Base-by-base conservation (phyloP, 345 rosid species). In the Euclidium syriacum region DNA sequence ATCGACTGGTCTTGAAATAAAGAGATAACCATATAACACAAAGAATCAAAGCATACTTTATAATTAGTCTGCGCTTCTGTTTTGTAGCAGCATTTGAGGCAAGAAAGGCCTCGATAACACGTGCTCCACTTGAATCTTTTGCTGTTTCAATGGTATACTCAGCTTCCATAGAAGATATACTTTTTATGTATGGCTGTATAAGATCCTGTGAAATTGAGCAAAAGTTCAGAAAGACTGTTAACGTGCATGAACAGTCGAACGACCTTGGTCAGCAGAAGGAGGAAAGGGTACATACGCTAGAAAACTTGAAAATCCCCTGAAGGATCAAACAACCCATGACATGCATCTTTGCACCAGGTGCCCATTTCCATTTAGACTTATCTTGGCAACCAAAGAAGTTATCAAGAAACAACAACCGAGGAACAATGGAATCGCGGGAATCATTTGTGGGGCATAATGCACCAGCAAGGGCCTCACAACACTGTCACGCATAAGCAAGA, bases 311-410 rank as follows among this genome's bases (percentile, higher is more conserved):
- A 73, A 94, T 66, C 51, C 83, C 75, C 74, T 94, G 97, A 54
- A 94, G 92, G 71, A 94, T 90, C 67, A 90, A 72, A 73, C 92
- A 90, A 57, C 97, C 99, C 80, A 90, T 74, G 65, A 79, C 66
- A 57, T 90, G 91, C 80, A 90, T 94, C 94, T 65, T 90, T 44
- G 53, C 35, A 62, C 86, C 80, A 35, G 70, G 73, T 27, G 96
- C 79, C 97, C 96, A 90, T 58, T 65, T 82, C 96, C 99, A 94
- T 39, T 50, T 64, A 34, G 88, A 72, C 69, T 62, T 86, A 56
- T 87, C 85, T 19, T 50, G 81, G 68, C 75, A 80, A 57, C 74
- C 25, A 57, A 94, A 79, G 81, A 82, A 94, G 71, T 78, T 73
- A 25, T 90, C 99, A 70, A 94, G 90, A 77, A 87, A 90, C 62